Base-by-base conservation (phyloP, 306 rosid genomes). In the Mimosa bimucronata region DNA sequence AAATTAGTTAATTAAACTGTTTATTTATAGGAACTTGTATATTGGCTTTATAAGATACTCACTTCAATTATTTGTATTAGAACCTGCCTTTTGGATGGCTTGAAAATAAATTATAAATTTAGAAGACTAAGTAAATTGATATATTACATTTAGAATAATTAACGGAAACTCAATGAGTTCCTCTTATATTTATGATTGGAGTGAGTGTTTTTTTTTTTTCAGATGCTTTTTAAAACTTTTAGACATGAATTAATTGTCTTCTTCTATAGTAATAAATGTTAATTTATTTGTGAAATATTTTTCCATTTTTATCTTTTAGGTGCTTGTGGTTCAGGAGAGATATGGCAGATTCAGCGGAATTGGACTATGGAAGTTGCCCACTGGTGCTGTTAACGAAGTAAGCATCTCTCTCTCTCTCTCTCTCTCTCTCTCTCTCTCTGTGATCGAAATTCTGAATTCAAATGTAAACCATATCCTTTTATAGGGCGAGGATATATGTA, bases 281-380 rank as follows among this genome's bases (percentile, higher is more conserved):
- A n/a, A 19, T 52, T 52, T 52, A 7, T 52, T 52, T 57, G 29
- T 9, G 9, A 55, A 21, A 62, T 34, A 6, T 75, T 10, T 1
- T 23, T 10, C 16, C 7, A 3, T 58, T 26, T 10, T 58, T 19
- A 19, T 25, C 10, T 67, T 7, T 73, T 61, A 94, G 97, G 71
- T 92, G 75, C 97, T 94, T n/a, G 98, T 91, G 23, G 98, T 94
- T 85, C 97, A 90, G 23, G 98, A 94, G 82, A 81, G 38, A 28
- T 76, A 57, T 57, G 98, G 98, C 13, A 81, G 81, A 87, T 92
- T 92, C 83, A 90, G 80, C 40, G 91, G 89, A 45, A 81, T 71
- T 25, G 98, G 92, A n/a, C 15, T 91, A 38, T 94, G 98, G 98
- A 94, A 94, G 80, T 48, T 92, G 79, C 98, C 98, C 6, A 92